These are phyloP conservation scores for Berberis vulgaris DNA, from an alignment of 164 flowering plant genomes.

Conservation along the genomic window DNA sequence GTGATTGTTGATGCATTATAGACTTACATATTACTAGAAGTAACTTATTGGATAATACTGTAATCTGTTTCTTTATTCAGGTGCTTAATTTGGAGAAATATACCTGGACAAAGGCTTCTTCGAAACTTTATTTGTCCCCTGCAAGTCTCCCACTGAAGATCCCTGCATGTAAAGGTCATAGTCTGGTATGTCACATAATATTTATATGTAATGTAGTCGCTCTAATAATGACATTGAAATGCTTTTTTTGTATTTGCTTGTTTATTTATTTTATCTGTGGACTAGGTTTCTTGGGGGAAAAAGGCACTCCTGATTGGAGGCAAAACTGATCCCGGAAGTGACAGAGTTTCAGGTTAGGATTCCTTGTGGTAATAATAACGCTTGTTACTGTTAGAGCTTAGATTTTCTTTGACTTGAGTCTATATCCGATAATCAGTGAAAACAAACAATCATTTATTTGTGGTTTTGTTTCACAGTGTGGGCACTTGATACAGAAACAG, in stretches of 20 bases:
- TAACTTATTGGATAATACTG: background rate
- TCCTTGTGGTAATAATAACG: background rate
- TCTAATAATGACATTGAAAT: background rate
- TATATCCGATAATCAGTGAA: background rate
- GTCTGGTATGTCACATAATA: conserved; percentile 46
- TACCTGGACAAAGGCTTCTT: conserved; percentile 70
- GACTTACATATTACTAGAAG: too few species aligned
- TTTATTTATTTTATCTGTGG: conserved; percentile 13
- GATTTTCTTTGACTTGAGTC: too few species aligned
- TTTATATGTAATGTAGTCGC: background rate
- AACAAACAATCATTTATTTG: background rate
- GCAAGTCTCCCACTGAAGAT: conserved; percentile 78
- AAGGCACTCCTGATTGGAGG: conserved; percentile 88
- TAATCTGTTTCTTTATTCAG: conserved; percentile 23
- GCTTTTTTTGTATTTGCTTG: background rate
- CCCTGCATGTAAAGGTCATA: conserved; percentile 93
- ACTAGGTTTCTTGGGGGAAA: conserved; percentile 90
- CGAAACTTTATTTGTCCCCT: conserved; percentile 85
- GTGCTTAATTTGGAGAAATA: conserved; percentile 78
- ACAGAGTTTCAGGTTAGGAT: conserved; percentile 62
- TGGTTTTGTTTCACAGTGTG: conserved; percentile 50
- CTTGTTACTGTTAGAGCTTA: background rate
- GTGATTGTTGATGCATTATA: too few species aligned
- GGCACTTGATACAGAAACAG: conserved; percentile 87
- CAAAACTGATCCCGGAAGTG: conserved; percentile 65